Evolutionary conservation across 2,329 filamentous ascomycete species (phyloP).

Genomic region (Seiridium unicorne): DNA sequence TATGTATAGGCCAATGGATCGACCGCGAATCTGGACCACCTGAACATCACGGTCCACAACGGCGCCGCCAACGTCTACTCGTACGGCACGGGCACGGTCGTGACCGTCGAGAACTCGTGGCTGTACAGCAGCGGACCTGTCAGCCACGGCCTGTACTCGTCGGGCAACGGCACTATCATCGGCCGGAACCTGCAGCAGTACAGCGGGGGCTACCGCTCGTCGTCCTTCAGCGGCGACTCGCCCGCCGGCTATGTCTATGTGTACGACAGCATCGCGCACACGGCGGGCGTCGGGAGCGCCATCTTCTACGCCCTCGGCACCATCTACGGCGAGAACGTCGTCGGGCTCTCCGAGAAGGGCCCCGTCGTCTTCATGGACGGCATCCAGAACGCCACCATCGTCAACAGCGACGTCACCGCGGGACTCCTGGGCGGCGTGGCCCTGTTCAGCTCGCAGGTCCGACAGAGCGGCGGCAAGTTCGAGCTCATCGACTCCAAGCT

Average conservation of each 20-base stretch:
- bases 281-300: constrained; percentile 1
- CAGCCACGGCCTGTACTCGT: constrained; percentile 3
- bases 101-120: constrained; percentile 2
- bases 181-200: not conserved
- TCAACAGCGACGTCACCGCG: constrained; percentile 1
- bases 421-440: constrained; percentile 3
- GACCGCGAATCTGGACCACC: constrained; percentile 1
- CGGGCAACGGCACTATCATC: not conserved
- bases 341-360: not conserved
- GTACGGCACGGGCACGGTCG: not conserved
- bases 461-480: not conserved
- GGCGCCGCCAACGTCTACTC: constrained; percentile 5
- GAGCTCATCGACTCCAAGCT: constrained; percentile 5
- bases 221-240: constrained; percentile 2
- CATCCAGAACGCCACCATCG: not conserved
- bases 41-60: constrained; percentile 6
- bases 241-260: constrained; percentile 3
- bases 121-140: constrained; percentile 5
- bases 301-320: constrained; percentile 6
- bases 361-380: constrained; percentile 3
- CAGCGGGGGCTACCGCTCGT: constrained; percentile 1
- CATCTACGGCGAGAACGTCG: not conserved
- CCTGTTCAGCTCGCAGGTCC: not conserved
- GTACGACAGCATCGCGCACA: not conserved
- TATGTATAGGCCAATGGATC: not conserved